A percentile compares a stretch with the other conserved stretches of the same genome.
These are phyloP conservation scores for Jatropha podagrica DNA, from an alignment of 441 rosid species.

Conservation along the genomic window DNA sequence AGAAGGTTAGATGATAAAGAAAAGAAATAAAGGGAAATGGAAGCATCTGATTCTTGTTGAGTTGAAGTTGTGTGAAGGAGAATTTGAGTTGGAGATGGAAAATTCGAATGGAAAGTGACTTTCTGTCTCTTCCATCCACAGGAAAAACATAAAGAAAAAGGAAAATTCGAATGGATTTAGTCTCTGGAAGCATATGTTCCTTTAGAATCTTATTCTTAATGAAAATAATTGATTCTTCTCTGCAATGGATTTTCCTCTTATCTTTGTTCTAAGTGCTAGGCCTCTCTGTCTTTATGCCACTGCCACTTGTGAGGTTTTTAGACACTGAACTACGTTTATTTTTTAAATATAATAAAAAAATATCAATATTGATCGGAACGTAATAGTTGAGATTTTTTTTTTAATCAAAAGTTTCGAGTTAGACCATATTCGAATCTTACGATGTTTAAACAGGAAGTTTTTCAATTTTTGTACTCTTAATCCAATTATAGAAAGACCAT, in stretches of 20 bases:
- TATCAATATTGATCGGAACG: no score
- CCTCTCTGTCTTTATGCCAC: not conserved
- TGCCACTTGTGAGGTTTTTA: no score
- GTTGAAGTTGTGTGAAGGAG: slow-evolving; percentile 22
- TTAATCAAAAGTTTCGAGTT: no score
- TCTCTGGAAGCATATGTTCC: slow-evolving; percentile 42
- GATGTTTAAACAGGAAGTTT: no score
- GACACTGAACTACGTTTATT: no score
- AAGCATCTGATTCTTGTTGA: slow-evolving; percentile 51
- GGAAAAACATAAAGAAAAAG: not conserved
- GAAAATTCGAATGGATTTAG: slow-evolving; percentile 11
- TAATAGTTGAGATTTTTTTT: no score
- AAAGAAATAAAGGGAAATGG: not conserved
- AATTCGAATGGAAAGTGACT: slow-evolving; percentile 23
- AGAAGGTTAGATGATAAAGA: not conserved
- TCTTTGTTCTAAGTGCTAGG: slow-evolving; percentile 11
- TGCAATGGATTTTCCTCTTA: not conserved
- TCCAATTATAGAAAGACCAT: no score
- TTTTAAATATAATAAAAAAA: no score
- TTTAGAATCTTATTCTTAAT: slow-evolving; percentile 26
- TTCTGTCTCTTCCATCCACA: slow-evolving; percentile 34
- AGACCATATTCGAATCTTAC: no score
- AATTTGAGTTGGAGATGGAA: slow-evolving; percentile 1
- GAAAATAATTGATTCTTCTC: slow-evolving; percentile 2
- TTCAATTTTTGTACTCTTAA: no score